Evolutionary conservation across 2,329 filamentous ascomycete genomes (phyloP).

Genomic region (Penicillium sp.): DNA sequence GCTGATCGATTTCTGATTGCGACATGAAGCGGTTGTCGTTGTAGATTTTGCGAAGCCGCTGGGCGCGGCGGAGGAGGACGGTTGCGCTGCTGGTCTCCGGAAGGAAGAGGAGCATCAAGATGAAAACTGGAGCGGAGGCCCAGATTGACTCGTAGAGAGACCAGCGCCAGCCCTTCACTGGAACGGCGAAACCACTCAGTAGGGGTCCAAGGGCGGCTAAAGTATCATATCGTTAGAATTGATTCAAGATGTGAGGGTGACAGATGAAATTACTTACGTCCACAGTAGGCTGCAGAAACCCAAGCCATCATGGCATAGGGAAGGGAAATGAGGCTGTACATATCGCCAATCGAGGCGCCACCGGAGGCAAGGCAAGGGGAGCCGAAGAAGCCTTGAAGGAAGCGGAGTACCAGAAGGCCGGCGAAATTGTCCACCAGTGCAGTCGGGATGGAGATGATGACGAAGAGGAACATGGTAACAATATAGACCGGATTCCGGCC

Average conservation of each 20-base stretch:
- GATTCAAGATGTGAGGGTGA: neutral
- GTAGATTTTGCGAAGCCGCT: constrained; percentile 64
- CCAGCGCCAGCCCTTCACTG: constrained; percentile 62
- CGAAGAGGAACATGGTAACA: constrained; percentile 69
- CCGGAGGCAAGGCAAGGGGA: constrained; percentile 67
- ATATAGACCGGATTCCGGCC: constrained; percentile 72
- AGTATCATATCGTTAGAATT: constrained; percentile 8
- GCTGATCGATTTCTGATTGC: constrained; percentile 67
- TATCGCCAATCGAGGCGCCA: constrained; percentile 51
- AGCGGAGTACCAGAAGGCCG: constrained; percentile 66
- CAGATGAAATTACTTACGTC: constrained; percentile 35
- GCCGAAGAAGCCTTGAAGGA: constrained; percentile 69
- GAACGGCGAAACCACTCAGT: constrained; percentile 64
- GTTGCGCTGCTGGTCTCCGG: constrained; percentile 67
- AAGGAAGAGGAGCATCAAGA: constrained; percentile 65
- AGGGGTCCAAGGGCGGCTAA: constrained; percentile 64
- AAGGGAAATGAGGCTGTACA: constrained; percentile 59
- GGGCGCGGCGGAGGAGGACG: constrained; percentile 66
- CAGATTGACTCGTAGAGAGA: constrained; percentile 62
- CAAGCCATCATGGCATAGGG: constrained; percentile 65
- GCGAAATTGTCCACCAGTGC: constrained; percentile 66
- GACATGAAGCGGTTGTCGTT: constrained; percentile 61
- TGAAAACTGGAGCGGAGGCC: constrained; percentile 61
- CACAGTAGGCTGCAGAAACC: constrained; percentile 53
- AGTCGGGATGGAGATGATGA: constrained; percentile 68